These are phyloP conservation scores for Neurospora crassa DNA, from an alignment of 2,329 filamentous ascomycete genomes.

Conservation along the genomic window DNA sequence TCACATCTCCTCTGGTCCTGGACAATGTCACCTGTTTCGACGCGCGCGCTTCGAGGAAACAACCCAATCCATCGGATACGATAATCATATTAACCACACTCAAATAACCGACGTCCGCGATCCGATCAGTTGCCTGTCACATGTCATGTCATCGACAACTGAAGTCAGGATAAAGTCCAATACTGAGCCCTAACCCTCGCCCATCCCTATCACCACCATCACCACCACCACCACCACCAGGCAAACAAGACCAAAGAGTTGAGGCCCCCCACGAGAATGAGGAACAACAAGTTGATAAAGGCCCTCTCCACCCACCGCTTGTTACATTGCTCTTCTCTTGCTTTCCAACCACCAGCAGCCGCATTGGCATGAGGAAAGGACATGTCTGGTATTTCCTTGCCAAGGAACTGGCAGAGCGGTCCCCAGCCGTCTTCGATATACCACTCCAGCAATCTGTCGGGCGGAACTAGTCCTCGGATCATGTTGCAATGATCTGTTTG, in stretches of 20 bases:
- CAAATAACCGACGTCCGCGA: background rate
- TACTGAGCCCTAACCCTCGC: background rate
- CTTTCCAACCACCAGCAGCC: constrained; percentile 15
- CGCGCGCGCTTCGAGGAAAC: background rate
- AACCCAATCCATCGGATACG: background rate
- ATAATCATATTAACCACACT: background rate
- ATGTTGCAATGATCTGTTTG: constrained; percentile 24
- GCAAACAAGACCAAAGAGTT: background rate
- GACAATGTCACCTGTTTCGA: background rate
- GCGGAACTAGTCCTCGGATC: constrained; percentile 25
- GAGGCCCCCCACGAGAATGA: background rate
- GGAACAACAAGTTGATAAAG: constrained; percentile 15
- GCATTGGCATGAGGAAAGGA: constrained; percentile 28
- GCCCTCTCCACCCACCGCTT: constrained; percentile 17
- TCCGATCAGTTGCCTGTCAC: background rate
- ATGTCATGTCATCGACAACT: no score
- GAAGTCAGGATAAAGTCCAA: no score
- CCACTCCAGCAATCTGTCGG: constrained; percentile 28
- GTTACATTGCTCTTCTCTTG: constrained; percentile 17
- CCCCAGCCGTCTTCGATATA: constrained; percentile 30
- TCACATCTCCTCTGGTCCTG: background rate
- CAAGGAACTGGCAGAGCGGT: constrained; percentile 31
- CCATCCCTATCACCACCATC: background rate
- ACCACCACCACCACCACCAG: background rate
- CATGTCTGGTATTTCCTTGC: constrained; percentile 23